A percentile compares a stretch with the other conserved stretches of the same genome.
These are phyloP conservation scores for Paradendryphiella salina DNA, from an alignment of 2,329 filamentous ascomycete genomes.

Conservation along the genomic window DNA sequence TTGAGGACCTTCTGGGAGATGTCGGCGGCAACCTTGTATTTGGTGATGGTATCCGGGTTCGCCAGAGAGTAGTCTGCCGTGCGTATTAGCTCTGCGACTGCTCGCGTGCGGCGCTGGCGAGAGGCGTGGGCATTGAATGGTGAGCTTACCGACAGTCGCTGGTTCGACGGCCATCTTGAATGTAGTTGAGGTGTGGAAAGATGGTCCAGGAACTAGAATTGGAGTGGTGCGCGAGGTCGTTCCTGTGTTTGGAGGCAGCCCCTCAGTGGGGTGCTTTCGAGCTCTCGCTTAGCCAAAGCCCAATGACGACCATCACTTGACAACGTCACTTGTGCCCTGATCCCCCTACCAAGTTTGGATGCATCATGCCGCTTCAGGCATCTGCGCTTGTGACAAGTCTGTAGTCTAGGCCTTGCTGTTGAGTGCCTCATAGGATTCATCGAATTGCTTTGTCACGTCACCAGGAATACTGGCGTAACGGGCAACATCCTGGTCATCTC, in stretches of 20 bases:
- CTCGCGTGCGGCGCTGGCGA: slow-evolving; percentile 2
- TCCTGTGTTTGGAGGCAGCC: slow-evolving; percentile 41
- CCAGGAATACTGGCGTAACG: too few species aligned
- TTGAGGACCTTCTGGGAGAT: slow-evolving; percentile 96
- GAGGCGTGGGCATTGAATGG: background rate
- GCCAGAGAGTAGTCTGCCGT: slow-evolving; percentile 79
- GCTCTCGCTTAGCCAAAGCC: slow-evolving; percentile 36
- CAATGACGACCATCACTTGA: slow-evolving; percentile 30
- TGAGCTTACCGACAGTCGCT: slow-evolving; percentile 36
- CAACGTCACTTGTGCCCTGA: slow-evolving; percentile 13
- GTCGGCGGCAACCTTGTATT: slow-evolving; percentile 95
- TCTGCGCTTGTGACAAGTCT: slow-evolving; percentile 7
- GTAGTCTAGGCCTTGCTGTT: background rate
- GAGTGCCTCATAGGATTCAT: too few species aligned
- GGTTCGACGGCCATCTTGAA: slow-evolving; percentile 43
- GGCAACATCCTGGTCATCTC: too few species aligned
- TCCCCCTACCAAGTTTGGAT: slow-evolving; percentile 1
- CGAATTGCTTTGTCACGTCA: too few species aligned
- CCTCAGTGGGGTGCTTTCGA: slow-evolving; percentile 35
- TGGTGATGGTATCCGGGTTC: slow-evolving; percentile 94
- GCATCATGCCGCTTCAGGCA: slow-evolving; percentile 6
- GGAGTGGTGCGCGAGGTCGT: slow-evolving; percentile 29
- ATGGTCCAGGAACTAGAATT: slow-evolving; percentile 29
- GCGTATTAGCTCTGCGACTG: slow-evolving; percentile 33
- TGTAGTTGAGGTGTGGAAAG: slow-evolving; percentile 24